Base-by-base conservation (phyloP, 2,329 filamentous ascomycete genomes). In the Trichophyton mentagrophytes region DNA sequence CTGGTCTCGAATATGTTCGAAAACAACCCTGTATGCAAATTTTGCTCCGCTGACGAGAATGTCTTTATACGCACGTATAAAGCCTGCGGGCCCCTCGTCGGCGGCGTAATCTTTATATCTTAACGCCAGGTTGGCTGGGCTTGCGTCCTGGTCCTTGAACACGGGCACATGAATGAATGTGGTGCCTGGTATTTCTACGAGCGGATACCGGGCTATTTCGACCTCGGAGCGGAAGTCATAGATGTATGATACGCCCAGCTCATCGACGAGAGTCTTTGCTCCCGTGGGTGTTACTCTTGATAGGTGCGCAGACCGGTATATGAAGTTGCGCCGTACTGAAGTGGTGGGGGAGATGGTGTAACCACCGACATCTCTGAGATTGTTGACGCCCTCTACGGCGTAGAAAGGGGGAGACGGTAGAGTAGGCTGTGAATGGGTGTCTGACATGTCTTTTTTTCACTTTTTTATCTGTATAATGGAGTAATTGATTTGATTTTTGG, bases 221-320 rank as follows among this genome's bases (percentile, higher is more conserved):
- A 76, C 74, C 17, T 73, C 71, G 27, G 82, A 86, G 60, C 88
- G 80, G 8, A 90, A 76, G 73, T 90, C 87, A 69, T 85, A 90
- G 58, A 88, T 79, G 64, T 80, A 77, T 25, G 76, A 79, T 65
- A 92, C 81, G n/a, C 81, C 79, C 59, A 89, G 74, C 3, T 70
- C 66, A 33, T 76, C 58, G 61, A 67, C 76, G 62, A 88, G 76
- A 49, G 74, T 77, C 6, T 72, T 67, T 5, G 82, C 72, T 15
- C 85, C 85, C 25, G 77, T 73, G 27, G 77, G 70, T 0, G 82
- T 82, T 53, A 86, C 75, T 62, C 74, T 74, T 36, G 80, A 82
- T 15, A 86, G 85, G 65, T 89, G 86, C 1, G 85, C 87, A 57
- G 84, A 84, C 61, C 89, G 85, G 73, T 83, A 91, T 61, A 89